Evolutionary conservation across 2,329 filamentous ascomycete species (phyloP), one percentile per base, ranked within the genome.

Genomic region (Aspergillus sp.): DNA sequence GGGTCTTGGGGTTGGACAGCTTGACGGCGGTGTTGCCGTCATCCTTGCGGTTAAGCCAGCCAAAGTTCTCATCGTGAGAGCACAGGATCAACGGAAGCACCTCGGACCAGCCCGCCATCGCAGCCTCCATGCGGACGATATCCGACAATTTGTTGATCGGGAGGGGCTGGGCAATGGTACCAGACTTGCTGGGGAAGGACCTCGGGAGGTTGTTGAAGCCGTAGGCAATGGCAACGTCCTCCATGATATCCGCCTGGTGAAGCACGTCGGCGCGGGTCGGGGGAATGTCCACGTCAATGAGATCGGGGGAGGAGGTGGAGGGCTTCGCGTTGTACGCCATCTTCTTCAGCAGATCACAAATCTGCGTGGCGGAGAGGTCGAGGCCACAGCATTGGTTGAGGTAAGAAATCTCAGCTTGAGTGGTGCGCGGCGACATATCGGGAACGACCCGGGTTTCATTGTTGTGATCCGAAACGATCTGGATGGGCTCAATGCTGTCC

Each of bases 201-300:
- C 91, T 87, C 1, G 93, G 92, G 16, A 99, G 86, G 58, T 89
- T 91, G 81, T 99, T 99, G 83, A 96, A 99, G 60, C 95, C 94
- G 72, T 97, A 97, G 49, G 91, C 91, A 59, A 99, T 94, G 38
- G 91, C 94, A 17, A 95, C 87, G 69, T 99, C 95, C 76, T 99
- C 94, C 93, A 99, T 99, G 62, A 99, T 89, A 70, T 99, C 94
- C 64, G 91, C 95, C 69, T 97, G 89, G 73, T 99, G 94, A 29
- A 99, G 85, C 40, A 99, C 88, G 71, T 99, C 94, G 45, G 94
- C 93, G 57, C 94, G 85, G 44, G 92, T 97, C 29, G 92, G 85
- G 7, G 94, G 94, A 20, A 97, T 84, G 32, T 87, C 82, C 23
- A 97, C 86, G 65, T 95, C 88, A 55, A 96, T 79, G 46, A 94